Percentiles rank a stretch among this genome's conserved stretches.
These are phyloP conservation scores for Mortierella antarctica DNA, from an alignment of 192 early-diverging fungal species.

Conservation along the genomic window DNA sequence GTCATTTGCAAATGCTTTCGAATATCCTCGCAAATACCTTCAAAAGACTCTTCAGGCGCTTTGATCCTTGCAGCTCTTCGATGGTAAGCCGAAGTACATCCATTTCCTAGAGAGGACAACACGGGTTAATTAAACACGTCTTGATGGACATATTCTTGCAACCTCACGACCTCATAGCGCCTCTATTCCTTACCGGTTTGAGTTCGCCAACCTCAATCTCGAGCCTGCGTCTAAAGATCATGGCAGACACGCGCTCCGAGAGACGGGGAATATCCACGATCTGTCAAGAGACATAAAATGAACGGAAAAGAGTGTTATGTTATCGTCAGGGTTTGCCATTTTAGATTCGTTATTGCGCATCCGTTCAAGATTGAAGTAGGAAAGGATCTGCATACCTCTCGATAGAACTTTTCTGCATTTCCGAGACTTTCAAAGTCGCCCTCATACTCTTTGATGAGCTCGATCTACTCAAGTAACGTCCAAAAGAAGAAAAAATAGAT, in stretches of 20 bases:
- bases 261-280: conserved; percentile 65
- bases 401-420: conserved; percentile 68
- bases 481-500: background rate
- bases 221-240: conserved; percentile 65
- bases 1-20: too few species aligned
- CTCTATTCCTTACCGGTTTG: conserved; percentile 46
- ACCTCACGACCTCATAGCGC: too few species aligned
- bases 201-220: conserved; percentile 62
- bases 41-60: conserved; percentile 57
- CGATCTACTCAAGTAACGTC: conserved; percentile 33
- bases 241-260: conserved; percentile 60
- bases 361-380: background rate
- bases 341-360: too few species aligned
- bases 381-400: conserved; percentile 29
- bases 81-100: conserved; percentile 58
- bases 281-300: conserved; percentile 20
- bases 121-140: background rate
- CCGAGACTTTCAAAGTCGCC: conserved; percentile 60
- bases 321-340: too few species aligned
- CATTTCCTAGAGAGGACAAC: conserved; percentile 51
- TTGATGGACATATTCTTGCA: background rate
- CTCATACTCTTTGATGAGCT: conserved; percentile 61
- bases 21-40: conserved; percentile 49
- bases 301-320: background rate
- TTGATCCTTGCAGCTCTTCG: conserved; percentile 56